Evolutionary conservation across 371 early-diverging fungal genomes (phyloP), one percentile per base, ranked within the genome.

Genomic region (Mortierella sp.): DNA sequence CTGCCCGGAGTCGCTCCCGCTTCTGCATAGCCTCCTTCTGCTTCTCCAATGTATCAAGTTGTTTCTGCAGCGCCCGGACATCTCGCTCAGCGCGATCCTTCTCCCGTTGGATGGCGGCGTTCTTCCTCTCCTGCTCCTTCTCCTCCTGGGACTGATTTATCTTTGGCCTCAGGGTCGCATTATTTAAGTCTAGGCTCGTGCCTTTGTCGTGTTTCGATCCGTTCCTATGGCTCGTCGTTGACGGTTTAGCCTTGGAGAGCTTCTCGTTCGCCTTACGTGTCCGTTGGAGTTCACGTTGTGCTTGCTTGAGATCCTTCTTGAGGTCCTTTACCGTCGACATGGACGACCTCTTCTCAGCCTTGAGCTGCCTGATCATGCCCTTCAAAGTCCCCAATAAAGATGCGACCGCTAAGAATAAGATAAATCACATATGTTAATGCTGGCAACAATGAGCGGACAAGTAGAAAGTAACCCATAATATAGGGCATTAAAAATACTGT

Each of bases 361-460:
- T 81, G 55, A 74, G 76, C 24, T 76, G 46, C 18, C 81, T 78
- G 54, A 84, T 81, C 76, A 78, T 81, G 18, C 74, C 85, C 35
- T 84, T 84, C 16, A 81, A 63, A 0, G 76, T 81, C 46, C 72
- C 76, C 32, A 81, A 35, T 2, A 84, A 77, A 10, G 73, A 71
- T 2, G 74, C 38, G 16, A 84, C 81, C 10, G 85, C 85, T 84
- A 74, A 8, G 65, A 27, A 7, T 8, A 29, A 46, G 44, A 21
- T 27, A 43, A 0, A 29, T 1, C 32, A 7, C 55, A 58, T 10
- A 41, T 43, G 38, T 68, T 29, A 8, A 21, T 32, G 14, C 4
- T 14, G 8, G 4, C 14, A 11, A 12, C 35, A 63, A 35, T 63
- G 35, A 6, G 35, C 1, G 6, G 4, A 6, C 35, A 35, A 16